A percentile compares a stretch with the other conserved stretches of the same genome.
These are phyloP conservation scores for Solanum arcanum DNA, from an alignment of 257 asterid species.

Conservation along the genomic window DNA sequence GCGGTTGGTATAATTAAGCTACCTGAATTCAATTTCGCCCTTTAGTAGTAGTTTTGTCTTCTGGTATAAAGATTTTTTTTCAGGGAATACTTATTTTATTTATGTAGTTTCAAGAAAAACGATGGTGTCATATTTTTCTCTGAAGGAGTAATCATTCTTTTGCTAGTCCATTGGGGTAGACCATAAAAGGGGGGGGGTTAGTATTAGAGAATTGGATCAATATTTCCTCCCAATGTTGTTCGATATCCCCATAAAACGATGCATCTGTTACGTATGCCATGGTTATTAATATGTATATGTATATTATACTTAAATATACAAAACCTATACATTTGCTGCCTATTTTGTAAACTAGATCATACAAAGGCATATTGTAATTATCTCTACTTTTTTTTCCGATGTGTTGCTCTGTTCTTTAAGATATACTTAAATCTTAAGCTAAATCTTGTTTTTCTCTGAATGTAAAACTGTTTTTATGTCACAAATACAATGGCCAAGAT, in stretches of 20 bases:
- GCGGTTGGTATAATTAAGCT: conserved; percentile 48
- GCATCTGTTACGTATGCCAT: neutral
- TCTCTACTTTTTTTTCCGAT: neutral
- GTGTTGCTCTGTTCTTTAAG: neutral
- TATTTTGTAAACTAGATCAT: neutral
- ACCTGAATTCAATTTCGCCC: neutral
- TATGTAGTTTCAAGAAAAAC: neutral
- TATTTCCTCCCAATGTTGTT: neutral
- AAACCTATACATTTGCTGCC: neutral
- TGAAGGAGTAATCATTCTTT: neutral
- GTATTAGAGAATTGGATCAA: neutral
- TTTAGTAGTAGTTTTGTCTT: neutral
- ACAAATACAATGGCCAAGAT: conserved; percentile 30
- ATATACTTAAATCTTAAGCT: neutral
- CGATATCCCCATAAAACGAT: neutral
- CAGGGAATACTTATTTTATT: neutral
- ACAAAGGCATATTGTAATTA: neutral
- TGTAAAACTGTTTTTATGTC: neutral
- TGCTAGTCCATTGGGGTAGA: neutral
- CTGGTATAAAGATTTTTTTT: neutral
- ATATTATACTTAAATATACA: neutral
- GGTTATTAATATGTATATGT: neutral
- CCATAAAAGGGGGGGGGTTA: neutral
- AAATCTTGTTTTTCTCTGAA: neutral
- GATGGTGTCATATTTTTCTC: neutral